Evolutionary conservation across 1,284 basidiomycete genomes (phyloP).

Genomic region (Paramarasmius palmivorus): DNA sequence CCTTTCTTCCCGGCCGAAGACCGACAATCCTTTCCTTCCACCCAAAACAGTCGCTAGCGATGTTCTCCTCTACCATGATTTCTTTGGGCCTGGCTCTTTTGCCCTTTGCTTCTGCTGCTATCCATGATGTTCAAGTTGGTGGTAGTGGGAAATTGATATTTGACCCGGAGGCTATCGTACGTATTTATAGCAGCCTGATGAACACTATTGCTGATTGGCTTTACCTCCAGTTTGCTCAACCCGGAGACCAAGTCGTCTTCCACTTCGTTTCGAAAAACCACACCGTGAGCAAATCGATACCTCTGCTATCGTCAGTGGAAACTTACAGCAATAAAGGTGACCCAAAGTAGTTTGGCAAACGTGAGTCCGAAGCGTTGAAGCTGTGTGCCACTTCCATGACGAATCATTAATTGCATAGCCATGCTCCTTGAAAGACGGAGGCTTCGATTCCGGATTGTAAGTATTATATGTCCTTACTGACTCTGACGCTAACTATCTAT

Average conservation of each 20-base stretch:
- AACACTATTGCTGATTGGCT: not conserved
- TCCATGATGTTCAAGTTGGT: slow-evolving; percentile 37
- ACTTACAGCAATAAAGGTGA: not conserved
- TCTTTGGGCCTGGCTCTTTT: slow-evolving; percentile 21
- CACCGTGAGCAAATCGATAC: slow-evolving; percentile 16
- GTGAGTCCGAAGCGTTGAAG: slow-evolving; percentile 23
- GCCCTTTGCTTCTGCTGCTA: slow-evolving; percentile 28
- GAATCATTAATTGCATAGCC: slow-evolving; percentile 19
- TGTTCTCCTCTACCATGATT: slow-evolving; percentile 27
- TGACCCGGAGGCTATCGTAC: slow-evolving; percentile 36
- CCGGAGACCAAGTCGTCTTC: slow-evolving; percentile 43
- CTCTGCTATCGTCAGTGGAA: not conserved
- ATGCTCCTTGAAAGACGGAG: slow-evolving; percentile 32
- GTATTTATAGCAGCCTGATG: slow-evolving; percentile 15
- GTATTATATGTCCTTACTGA: slow-evolving; percentile 18
- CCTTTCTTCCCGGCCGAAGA: not conserved
- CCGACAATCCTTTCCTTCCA: slow-evolving; percentile 5
- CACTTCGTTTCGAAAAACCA: slow-evolving; percentile 24
- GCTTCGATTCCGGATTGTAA: slow-evolving; percentile 39
- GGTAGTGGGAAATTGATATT: slow-evolving; percentile 27
- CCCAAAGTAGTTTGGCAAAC: slow-evolving; percentile 42
- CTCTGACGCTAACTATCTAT: not conserved
- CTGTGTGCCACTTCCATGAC: not conserved
- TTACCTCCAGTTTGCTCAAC: slow-evolving; percentile 27
- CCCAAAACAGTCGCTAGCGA: slow-evolving; percentile 24